Evolutionary conservation across 2,329 filamentous ascomycete genomes (phyloP).

Genomic region (Scleromitrula shiraiana): DNA sequence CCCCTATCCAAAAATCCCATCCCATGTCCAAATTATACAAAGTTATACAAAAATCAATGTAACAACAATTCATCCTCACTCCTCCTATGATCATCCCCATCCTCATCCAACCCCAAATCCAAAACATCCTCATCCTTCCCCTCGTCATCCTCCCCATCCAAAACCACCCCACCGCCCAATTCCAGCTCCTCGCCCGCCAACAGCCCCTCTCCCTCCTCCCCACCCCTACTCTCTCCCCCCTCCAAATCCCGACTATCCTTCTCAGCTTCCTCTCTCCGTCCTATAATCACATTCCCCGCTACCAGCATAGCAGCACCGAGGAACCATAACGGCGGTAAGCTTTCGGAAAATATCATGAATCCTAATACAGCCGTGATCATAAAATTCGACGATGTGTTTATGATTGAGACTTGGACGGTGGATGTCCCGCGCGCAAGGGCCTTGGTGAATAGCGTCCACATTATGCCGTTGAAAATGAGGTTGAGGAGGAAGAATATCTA

Average conservation of each 20-base stretch:
- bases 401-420: conserved; percentile 71
- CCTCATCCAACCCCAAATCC: conserved; percentile 17
- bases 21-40: not conserved
- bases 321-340: conserved; percentile 69
- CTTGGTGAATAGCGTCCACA: conserved; percentile 78
- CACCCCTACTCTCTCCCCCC: conserved; percentile 12
- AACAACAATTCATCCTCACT: conserved; percentile 5
- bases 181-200: conserved; percentile 15
- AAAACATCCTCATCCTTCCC: conserved; percentile 21
- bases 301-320: conserved; percentile 64
- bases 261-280: conserved; percentile 52
- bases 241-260: conserved; percentile 12
- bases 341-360: conserved; percentile 61
- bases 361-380: conserved; percentile 69
- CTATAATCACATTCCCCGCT: conserved; percentile 71
- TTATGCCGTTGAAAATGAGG: conserved; percentile 34
- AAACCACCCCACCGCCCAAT: conserved; percentile 10
- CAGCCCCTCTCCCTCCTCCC: conserved; percentile 10
- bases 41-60: not conserved
- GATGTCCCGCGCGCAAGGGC: conserved; percentile 67
- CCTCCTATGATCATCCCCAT: not conserved
- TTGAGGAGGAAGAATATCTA: conserved; percentile 13
- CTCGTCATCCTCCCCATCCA: conserved; percentile 8
- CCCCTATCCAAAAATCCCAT: not conserved
- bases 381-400: conserved; percentile 79